Conservation (phyloP, 1,139 yeast species). For the Kurtzmaniella quercitrusa region DNA sequence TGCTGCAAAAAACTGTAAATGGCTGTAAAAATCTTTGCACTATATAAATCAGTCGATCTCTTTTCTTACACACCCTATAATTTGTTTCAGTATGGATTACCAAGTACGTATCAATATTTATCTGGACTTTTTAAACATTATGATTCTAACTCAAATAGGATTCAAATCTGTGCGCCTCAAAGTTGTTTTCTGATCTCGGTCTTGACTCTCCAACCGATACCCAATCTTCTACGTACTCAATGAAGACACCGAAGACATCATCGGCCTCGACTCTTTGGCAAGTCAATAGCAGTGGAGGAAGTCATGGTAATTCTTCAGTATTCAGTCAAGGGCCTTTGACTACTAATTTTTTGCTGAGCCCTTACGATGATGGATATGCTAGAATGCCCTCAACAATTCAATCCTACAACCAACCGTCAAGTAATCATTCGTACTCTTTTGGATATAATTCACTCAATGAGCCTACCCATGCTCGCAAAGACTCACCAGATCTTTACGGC, state of each 20-base stretch:
- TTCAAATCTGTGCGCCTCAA: constrained; percentile 5
- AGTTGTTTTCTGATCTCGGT: constrained; percentile 6
- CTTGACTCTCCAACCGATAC: constrained; percentile 4
- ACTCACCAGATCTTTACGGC: neutral
- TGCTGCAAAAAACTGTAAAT: constrained; percentile 2
- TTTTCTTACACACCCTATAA: neutral
- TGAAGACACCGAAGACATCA: constrained; percentile 2
- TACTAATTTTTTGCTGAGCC: neutral
- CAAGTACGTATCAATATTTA: neutral
- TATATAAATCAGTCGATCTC: neutral
- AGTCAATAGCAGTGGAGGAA: neutral
- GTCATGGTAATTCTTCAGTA: neutral
- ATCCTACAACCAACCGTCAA: neutral
- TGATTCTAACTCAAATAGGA: constrained; percentile 2
- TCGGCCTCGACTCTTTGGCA: constrained; percentile 2
- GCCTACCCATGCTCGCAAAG: neutral
- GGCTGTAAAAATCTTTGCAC: neutral
- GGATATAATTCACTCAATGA: neutral
- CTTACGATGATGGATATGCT: neutral
- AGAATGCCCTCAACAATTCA: neutral
- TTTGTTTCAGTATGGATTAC: neutral
- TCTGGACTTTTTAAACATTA: neutral
- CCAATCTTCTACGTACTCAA: constrained; percentile 1
- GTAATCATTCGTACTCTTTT: neutral
- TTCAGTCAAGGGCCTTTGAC: constrained; percentile 1